These are phyloP conservation scores for Kuraishia hungarica DNA, from an alignment of 805 yeast genomes.

Conservation along the genomic window DNA sequence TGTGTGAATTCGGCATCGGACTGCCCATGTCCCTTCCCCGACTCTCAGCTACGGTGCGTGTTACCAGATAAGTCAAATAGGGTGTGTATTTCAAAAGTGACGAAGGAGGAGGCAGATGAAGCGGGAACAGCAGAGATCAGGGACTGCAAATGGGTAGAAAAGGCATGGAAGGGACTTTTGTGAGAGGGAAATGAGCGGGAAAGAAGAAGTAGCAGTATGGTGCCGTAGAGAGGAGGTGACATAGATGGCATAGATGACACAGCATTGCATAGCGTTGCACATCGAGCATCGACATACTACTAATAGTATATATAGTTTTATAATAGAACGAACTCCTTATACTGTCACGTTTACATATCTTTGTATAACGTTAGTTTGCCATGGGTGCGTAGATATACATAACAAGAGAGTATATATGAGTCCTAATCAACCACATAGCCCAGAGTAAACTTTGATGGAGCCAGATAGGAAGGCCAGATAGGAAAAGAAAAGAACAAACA, in stretches of 20 bases:
- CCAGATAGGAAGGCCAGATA: not conserved
- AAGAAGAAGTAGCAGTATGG: too few species aligned
- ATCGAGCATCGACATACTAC: too few species aligned
- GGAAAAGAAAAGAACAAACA: not conserved
- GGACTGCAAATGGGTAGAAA: slow-evolving; percentile 80
- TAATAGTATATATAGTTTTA: not conserved
- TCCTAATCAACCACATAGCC: not conserved
- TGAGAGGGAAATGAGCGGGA: too few species aligned
- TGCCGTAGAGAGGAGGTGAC: too few species aligned
- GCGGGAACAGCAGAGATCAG: slow-evolving; percentile 41
- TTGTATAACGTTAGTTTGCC: not conserved
- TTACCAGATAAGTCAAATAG: slow-evolving; percentile 58
- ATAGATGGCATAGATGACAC: not conserved
- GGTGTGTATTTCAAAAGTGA: slow-evolving; percentile 81
- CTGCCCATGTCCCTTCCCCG: slow-evolving; percentile 90
- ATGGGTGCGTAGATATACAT: not conserved
- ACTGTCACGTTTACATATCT: not conserved
- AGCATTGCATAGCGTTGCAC: too few species aligned
- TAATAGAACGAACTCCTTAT: not conserved
- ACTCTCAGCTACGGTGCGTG: slow-evolving; percentile 73
- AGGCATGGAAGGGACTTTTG: slow-evolving; percentile 57
- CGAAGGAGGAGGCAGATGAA: slow-evolving; percentile 31
- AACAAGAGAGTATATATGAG: not conserved
- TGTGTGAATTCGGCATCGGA: slow-evolving; percentile 65
- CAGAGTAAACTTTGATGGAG: not conserved